Conservation (phyloP, 345 rosid genomes). For the Citrus sp. region DNA sequence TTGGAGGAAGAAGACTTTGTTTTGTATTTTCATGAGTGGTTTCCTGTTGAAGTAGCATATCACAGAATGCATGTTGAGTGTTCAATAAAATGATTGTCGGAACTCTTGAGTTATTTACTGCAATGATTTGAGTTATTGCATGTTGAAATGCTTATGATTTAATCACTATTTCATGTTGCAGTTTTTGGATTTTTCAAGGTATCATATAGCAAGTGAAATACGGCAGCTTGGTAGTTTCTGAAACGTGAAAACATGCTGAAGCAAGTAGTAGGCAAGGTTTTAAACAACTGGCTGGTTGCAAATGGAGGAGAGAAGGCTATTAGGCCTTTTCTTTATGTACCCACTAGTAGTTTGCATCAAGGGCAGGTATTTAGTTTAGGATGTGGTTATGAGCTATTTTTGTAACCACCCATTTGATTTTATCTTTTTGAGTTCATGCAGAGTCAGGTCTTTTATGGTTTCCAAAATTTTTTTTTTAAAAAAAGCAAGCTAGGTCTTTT, state of each 20-base stretch:
- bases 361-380: slow-evolving; percentile 37
- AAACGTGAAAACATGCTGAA: slow-evolving; percentile 39
- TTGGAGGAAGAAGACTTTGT: neutral
- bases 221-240: neutral
- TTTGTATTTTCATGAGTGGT: neutral
- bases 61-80: slow-evolving; percentile 5
- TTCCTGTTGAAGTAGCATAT: neutral
- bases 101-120: neutral
- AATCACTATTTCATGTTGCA: neutral
- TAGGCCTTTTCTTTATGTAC: slow-evolving; percentile 35
- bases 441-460: no score
- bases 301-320: slow-evolving; percentile 32
- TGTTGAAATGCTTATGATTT: neutral
- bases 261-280: slow-evolving; percentile 41
- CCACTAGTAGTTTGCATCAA: slow-evolving; percentile 31
- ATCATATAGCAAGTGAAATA: neutral
- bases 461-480: no score
- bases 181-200: neutral
- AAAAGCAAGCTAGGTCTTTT: neutral
- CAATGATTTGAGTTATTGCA: neutral
- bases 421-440: neutral
- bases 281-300: slow-evolving; percentile 16
- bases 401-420: neutral
- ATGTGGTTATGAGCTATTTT: neutral
- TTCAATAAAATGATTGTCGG: slow-evolving; percentile 17